Evolutionary conservation across 345 rosid genomes (phyloP), one percentile per base, ranked within the genome.

Genomic region (Theobroma cacao): DNA sequence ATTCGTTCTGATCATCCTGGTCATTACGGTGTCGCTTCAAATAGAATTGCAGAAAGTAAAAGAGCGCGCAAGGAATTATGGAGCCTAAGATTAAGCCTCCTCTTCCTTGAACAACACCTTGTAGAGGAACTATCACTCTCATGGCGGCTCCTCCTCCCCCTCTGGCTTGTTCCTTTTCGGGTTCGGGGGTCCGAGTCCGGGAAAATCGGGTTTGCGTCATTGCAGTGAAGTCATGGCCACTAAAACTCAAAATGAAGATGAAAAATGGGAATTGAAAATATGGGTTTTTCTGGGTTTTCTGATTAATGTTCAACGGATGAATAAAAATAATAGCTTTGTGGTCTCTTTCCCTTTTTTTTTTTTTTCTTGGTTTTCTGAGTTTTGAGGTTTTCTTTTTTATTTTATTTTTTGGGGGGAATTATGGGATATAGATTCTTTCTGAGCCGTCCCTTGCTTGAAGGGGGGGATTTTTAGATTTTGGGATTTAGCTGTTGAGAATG

Each of bases 91-190:
- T 85, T n/a, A 95, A 83, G 4, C 98, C 99, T 13, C 98, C 98
- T 34, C 99, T 84, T 15, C 97, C 98, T 70, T 95, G 99, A 65
- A 93, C 98, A 26, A 95, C 86, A 2, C 98, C 99, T 76, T 95
- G 99, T 70, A 95, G 83, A 2, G 99, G 99, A 55, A 95, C 97
- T 34, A 95, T 93, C 34, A 95, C 87, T 78, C 98, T 91, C 99
- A 95, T 95, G 86, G 87, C 98, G 36, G 96, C 89, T 47, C 93
- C 85, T 31, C 91, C 87, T 30, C 90, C 86, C 20, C 85, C 72
- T 9, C 61, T 31, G 40, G 66, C n/a, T 22, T 55, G 84, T 41
- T 82, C 81, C 28, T 85, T 78, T n/a, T 87, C 87, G 63, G 83
- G 75, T 72, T 86, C 83, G 81, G 88, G 63, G 60, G 59, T 71